Base-by-base conservation (phyloP, 1,284 basidiomycete genomes). In the Trametes sp. region DNA sequence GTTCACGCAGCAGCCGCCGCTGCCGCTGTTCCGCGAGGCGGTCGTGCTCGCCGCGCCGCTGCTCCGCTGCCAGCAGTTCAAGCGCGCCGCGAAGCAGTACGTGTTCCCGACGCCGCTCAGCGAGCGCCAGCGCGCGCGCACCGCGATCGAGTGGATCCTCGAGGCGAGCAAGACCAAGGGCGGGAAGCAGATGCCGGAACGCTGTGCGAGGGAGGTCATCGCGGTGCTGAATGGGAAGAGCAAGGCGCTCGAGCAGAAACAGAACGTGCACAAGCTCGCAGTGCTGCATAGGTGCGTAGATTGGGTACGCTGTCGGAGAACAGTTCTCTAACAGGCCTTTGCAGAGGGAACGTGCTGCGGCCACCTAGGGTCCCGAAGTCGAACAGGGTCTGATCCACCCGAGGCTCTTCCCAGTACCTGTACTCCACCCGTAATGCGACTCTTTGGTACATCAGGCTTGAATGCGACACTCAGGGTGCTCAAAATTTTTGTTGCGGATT, bases 1-100 rank as follows among this genome's bases (percentile, higher is more conserved):
- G 10, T 81, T 90, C 64, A 95, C 93, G 9, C 86, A 90, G 63
- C 82, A 86, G 14, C 85, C 88, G 16, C 90, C 94, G 0, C 79
- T 94, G 31, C 91, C 90, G n/a, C 86, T 95, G 62, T 77, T 96
- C 5, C 87, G 89, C 44, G 76, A 87, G 68, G 94, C 93, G 0
- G 77, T 96, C 49, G 72, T 83, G 49, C 74, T 81, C 2, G 86
- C 87, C 2, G 82, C 92, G 2, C 94, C 94, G 1, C 86, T 88
- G 5, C 85, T 94, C 23, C 79, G 78, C 68, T 79, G 82, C 48
- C 73, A 85, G 52, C 83, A 80, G 33, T 83, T 85, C 69, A 79
- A 79, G 54, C 78, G 80, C 49, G 84, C 85, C 2, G 84, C 86
- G 5, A 94, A 94, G 77, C 82, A 80, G 21, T 73, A 87, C n/a